Percentiles rank a stretch among this genome's conserved stretches.
Evolutionary conservation across 805 yeast genomes (phyloP).

Genomic region (Pichia gijzeniarum): DNA sequence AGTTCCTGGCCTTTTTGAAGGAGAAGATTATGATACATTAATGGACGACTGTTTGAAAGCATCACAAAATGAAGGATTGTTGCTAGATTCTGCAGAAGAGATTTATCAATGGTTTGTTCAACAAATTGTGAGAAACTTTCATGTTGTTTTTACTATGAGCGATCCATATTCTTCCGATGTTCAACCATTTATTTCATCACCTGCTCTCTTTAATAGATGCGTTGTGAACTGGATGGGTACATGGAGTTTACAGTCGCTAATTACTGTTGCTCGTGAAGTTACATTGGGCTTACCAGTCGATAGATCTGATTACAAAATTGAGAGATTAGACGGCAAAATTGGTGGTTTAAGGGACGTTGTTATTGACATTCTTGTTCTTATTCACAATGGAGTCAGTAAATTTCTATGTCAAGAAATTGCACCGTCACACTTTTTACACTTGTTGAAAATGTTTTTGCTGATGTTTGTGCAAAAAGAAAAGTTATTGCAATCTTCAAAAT

Average conservation of each 20-base stretch:
- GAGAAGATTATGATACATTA: conserved; percentile 54
- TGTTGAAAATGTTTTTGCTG: conserved; percentile 39
- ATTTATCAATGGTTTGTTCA: conserved; percentile 66
- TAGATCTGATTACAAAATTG: conserved; percentile 34
- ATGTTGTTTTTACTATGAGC: conserved; percentile 73
- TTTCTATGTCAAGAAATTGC: conserved; percentile 15
- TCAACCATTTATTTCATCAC: conserved; percentile 60
- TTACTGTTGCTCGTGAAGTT: conserved; percentile 39
- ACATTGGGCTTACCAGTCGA: conserved; percentile 44
- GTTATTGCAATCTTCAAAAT: conserved; percentile 56
- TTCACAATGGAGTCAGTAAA: conserved; percentile 34
- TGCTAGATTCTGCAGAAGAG: conserved; percentile 64
- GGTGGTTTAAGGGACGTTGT: conserved; percentile 32
- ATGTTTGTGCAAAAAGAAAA: conserved; percentile 38
- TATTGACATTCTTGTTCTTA: conserved; percentile 37
- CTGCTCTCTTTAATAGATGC: conserved; percentile 86
- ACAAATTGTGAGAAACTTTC: conserved; percentile 65
- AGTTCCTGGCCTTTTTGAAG: conserved; percentile 81
- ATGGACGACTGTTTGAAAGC: conserved; percentile 51
- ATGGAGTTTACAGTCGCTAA: conserved; percentile 53
- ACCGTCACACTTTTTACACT: conserved; percentile 53
- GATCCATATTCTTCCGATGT: conserved; percentile 35
- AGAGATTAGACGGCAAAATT: conserved; percentile 18
- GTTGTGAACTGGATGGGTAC: conserved; percentile 85
- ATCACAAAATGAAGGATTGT: conserved; percentile 51